A percentile compares a stretch with the other conserved stretches of the same genome.
phyloP scores from a whole-genome alignment of 441 rosid species.

The Pelargonium exstipulatum region DNA sequence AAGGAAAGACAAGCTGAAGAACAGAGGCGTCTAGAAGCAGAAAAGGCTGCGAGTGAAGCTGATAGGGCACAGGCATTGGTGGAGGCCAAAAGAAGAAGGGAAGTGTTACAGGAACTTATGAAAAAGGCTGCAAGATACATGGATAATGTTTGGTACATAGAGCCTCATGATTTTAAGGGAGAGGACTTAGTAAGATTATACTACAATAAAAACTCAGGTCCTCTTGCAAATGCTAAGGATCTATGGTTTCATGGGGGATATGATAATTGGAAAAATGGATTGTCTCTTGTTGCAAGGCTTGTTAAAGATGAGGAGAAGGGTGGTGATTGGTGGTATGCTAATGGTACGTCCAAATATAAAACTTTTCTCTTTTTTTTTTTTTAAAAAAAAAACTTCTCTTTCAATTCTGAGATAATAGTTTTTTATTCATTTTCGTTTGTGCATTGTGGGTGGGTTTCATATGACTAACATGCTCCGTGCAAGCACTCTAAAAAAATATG shows the following conservation, averaged over 20 bases:
- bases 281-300: conserved; percentile 57
- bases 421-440: not conserved
- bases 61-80: conserved; percentile 64
- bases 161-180: conserved; percentile 59
- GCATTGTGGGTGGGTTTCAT: conserved; percentile 1
- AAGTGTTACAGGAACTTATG: conserved; percentile 36
- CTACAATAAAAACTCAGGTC: conserved; percentile 72
- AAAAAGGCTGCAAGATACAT: conserved; percentile 46
- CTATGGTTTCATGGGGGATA: conserved; percentile 88
- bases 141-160: conserved; percentile 66
- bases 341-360: conserved; percentile 37
- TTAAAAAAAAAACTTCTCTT: conserved; percentile 8
- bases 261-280: conserved; percentile 70
- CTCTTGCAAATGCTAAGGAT: conserved; percentile 60
- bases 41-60: conserved; percentile 70
- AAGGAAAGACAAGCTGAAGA: conserved; percentile 70
- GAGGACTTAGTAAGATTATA: conserved; percentile 48
- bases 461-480: not conserved
- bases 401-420: not conserved
- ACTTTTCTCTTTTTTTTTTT: too few species aligned
- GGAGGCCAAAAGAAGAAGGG: conserved; percentile 52
- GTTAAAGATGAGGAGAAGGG: conserved; percentile 41
- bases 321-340: conserved; percentile 80
- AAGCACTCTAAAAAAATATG: not conserved
- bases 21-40: conserved; percentile 61